Percentiles rank a stretch among this genome's conserved stretches.
Conservation (phyloP, 441 rosid genomes). For the Bruguiera hainesii region DNA sequence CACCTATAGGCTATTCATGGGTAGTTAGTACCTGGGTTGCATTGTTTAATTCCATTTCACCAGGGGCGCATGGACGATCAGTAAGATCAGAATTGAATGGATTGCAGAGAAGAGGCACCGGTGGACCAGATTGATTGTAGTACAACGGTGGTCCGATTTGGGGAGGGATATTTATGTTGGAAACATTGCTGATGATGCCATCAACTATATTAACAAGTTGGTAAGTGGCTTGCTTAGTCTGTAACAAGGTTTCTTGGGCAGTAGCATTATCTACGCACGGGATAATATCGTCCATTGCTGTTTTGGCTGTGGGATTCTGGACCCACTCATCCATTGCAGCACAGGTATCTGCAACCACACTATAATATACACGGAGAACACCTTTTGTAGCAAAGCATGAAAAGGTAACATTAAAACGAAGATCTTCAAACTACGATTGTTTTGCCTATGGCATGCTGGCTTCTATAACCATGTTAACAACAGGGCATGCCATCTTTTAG, state of each 20-base stretch:
- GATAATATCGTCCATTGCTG: conserved; percentile 77
- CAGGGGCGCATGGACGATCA: conserved; percentile 45
- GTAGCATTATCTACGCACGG: conserved; percentile 81
- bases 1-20: too few relatives aligned
- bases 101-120: conserved; percentile 67
- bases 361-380: conserved; percentile 20
- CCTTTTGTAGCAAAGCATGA: too few relatives aligned
- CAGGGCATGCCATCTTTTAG: too few relatives aligned
- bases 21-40: conserved; percentile 57
- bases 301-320: conserved; percentile 64
- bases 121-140: conserved; percentile 87
- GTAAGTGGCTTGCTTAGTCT: conserved; percentile 48
- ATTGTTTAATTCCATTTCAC: conserved; percentile 54
- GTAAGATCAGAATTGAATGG: conserved; percentile 69
- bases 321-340: conserved; percentile 89
- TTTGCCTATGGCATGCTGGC: background rate
- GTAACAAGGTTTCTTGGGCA: conserved; percentile 55
- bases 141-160: conserved; percentile 26
- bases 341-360: conserved; percentile 75
- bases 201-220: conserved; percentile 52
- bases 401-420: background rate
- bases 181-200: conserved; percentile 35
- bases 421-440: background rate
- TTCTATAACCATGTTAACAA: background rate
- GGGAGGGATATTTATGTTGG: conserved; percentile 29